A percentile compares a stretch with the other conserved stretches of the same genome.
Conservation (phyloP, 768 basidiomycete species). For the Pisolithus marmoratus region DNA sequence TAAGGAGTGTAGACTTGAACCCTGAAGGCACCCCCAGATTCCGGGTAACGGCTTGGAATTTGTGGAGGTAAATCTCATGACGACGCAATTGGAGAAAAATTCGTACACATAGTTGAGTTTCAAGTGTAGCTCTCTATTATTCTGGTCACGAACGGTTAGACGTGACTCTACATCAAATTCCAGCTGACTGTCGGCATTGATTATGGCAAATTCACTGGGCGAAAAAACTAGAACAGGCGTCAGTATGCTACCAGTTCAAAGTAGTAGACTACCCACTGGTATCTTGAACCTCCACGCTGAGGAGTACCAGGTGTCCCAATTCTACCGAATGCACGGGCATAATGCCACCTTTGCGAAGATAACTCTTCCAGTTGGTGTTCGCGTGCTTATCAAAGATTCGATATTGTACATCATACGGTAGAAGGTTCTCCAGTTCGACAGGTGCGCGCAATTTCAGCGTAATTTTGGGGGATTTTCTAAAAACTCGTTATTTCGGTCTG, state of each 20-base stretch:
- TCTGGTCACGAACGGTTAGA: slow-evolving; percentile 66
- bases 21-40: slow-evolving; percentile 93
- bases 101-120: slow-evolving; percentile 87
- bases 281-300: slow-evolving; percentile 90
- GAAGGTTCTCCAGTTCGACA: slow-evolving; percentile 89
- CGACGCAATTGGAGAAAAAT: neutral
- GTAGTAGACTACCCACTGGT: slow-evolving; percentile 47
- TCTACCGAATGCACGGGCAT: slow-evolving; percentile 98
- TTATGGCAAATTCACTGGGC: slow-evolving; percentile 95
- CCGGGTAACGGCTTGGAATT: slow-evolving; percentile 57
- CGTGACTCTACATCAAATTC: slow-evolving; percentile 80
- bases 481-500: slow-evolving; percentile 6
- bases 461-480: slow-evolving; percentile 79
- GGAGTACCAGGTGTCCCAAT: slow-evolving; percentile 78
- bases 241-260: neutral
- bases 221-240: slow-evolving; percentile 58
- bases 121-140: slow-evolving; percentile 72
- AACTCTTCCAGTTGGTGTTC: slow-evolving; percentile 91
- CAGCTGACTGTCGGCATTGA: slow-evolving; percentile 88
- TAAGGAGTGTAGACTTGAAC: slow-evolving; percentile 93
- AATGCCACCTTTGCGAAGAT: slow-evolving; percentile 85
- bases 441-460: slow-evolving; percentile 86
- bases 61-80: neutral
- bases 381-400: slow-evolving; percentile 96
- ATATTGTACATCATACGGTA: slow-evolving; percentile 93